Evolutionary conservation across 371 early-diverging fungal genomes (phyloP).

Genomic region (Mortierella sp.): DNA sequence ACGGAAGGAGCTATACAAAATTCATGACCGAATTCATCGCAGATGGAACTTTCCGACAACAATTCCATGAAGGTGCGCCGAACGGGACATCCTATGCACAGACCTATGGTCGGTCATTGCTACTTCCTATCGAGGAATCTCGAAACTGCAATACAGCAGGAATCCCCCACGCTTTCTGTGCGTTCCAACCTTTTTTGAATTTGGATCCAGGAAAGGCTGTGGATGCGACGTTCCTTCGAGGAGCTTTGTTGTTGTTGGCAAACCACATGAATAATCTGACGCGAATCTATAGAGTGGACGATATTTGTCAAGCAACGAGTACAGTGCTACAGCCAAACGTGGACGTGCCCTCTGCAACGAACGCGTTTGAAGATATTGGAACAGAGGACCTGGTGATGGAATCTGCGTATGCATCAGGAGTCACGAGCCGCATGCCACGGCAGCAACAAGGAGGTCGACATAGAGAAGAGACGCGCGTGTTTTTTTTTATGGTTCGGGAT

Average conservation of each 20-base stretch:
- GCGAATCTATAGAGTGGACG: conserved; percentile 20
- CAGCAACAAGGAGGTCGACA: neutral
- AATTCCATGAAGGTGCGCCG: conserved; percentile 35
- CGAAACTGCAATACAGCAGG: conserved; percentile 35
- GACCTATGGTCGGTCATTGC: conserved; percentile 36
- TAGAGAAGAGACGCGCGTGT: conserved; percentile 20
- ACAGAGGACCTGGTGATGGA: conserved; percentile 52
- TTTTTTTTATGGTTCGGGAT: conserved; percentile 47
- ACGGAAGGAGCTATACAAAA: conserved; percentile 8
- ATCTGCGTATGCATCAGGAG: conserved; percentile 35
- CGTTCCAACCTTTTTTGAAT: conserved; percentile 46
- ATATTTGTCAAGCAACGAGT: conserved; percentile 28
- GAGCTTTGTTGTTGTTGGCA: conserved; percentile 25
- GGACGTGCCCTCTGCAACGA: neutral
- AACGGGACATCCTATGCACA: conserved; percentile 50
- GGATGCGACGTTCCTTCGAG: conserved; percentile 39
- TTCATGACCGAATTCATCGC: conserved; percentile 31
- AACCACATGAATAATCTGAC: conserved; percentile 45
- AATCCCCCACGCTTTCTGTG: conserved; percentile 53
- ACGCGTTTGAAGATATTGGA: conserved; percentile 38
- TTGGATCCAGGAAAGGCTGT: conserved; percentile 30
- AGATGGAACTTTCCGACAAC: conserved; percentile 36
- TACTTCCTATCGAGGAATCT: conserved; percentile 34
- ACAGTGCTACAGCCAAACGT: conserved; percentile 7
- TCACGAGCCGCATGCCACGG: conserved; percentile 7